Conservation (phyloP, 2,329 filamentous ascomycete genomes). For the Tolypocladium paradoxum region DNA sequence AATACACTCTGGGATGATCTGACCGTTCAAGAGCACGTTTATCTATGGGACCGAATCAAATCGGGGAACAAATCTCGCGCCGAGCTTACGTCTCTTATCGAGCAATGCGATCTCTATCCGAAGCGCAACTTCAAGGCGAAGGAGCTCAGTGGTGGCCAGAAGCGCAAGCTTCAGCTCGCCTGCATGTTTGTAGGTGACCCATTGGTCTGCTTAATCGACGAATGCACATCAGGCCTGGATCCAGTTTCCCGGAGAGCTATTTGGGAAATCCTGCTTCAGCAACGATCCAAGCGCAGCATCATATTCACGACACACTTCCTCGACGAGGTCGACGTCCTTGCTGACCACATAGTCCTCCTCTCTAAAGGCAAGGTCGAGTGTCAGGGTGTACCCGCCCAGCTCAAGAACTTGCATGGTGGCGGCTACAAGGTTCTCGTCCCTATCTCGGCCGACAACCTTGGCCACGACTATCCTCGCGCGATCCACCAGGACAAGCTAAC, state of each 20-base stretch:
- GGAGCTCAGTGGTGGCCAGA: constrained; percentile 57
- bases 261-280: constrained; percentile 58
- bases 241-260: constrained; percentile 56
- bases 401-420: constrained; percentile 52
- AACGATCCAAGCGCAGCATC: constrained; percentile 51
- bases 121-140: constrained; percentile 44
- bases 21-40: constrained; percentile 54
- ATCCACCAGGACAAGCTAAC: constrained; percentile 45
- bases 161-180: constrained; percentile 57
- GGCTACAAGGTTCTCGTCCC: constrained; percentile 48
- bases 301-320: constrained; percentile 61
- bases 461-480: constrained; percentile 26
- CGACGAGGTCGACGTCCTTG: constrained; percentile 58
- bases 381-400: constrained; percentile 50
- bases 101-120: constrained; percentile 46
- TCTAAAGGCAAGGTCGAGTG: constrained; percentile 52
- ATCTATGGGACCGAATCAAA: constrained; percentile 54
- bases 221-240: constrained; percentile 59
- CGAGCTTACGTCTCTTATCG: constrained; percentile 39
- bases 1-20: constrained; percentile 59
- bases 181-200: constrained; percentile 63
- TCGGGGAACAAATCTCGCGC: constrained; percentile 27
- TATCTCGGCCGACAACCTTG: constrained; percentile 8
- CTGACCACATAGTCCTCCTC: constrained; percentile 57
- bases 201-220: constrained; percentile 57